Percentiles rank a stretch among this genome's conserved stretches.
phyloP scores from a whole-genome alignment of 352 stramenopile species.

The Chrysophaeum taylorii region DNA sequence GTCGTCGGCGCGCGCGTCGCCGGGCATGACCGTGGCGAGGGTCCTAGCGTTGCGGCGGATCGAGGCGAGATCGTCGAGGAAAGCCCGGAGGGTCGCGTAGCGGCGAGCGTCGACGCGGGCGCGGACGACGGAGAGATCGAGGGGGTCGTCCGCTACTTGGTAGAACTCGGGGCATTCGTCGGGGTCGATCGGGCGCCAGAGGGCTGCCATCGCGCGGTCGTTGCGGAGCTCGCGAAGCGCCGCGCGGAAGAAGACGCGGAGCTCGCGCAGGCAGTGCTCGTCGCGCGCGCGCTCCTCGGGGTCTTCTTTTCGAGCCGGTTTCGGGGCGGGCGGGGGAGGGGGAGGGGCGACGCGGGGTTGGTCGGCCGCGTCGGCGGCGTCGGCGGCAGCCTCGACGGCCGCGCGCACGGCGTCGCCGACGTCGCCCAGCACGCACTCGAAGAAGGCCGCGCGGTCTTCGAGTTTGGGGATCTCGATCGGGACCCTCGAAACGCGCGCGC shows the following conservation, averaged over 20 bases:
- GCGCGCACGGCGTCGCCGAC: background rate
- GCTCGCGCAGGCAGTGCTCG: background rate
- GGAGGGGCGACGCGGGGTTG: too few species aligned
- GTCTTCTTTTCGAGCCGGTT: background rate
- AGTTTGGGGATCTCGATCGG: too few species aligned
- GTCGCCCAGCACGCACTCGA: background rate
- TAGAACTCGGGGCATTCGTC: background rate
- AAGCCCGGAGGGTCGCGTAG: background rate
- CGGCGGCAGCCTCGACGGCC: background rate
- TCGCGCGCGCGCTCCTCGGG: too few species aligned
- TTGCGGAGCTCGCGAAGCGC: background rate
- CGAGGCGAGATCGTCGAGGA: background rate
- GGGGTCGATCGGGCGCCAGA: slow-evolving; percentile 3
- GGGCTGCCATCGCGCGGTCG: background rate
- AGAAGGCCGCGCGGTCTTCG: background rate
- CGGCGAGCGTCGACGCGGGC: background rate
- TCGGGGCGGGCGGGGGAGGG: too few species aligned
- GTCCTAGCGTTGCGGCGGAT: background rate
- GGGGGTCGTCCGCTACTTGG: background rate
- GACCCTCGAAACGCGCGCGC: too few species aligned
- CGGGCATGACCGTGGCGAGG: background rate
- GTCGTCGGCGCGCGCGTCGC: slow-evolving; percentile 1
- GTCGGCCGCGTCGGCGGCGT: background rate
- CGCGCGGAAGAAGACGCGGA: background rate
- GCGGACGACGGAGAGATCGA: background rate